Percentiles rank a stretch among this genome's conserved stretches.
phyloP scores from a whole-genome alignment of 2,329 filamentous ascomycete species.

The Lithohypha guttulata region DNA sequence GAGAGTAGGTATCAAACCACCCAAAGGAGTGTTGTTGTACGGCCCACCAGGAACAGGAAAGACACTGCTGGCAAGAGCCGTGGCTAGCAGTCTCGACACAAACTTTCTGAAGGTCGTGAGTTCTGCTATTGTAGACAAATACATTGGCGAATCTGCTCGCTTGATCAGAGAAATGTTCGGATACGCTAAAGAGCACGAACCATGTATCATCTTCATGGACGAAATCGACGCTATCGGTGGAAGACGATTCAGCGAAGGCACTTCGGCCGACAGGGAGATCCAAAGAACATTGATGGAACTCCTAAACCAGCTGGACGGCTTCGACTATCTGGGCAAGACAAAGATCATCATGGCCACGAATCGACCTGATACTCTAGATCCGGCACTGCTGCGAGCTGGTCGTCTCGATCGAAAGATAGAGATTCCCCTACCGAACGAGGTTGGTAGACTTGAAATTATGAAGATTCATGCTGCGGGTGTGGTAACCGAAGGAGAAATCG shows the following conservation, averaged over 20 bases:
- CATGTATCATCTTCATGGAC: slow-evolving; percentile 99
- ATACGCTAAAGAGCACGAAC: slow-evolving; percentile 98
- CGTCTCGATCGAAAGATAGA: slow-evolving; percentile 96
- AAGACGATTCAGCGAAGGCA: slow-evolving; percentile 91
- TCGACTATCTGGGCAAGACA: slow-evolving; percentile 98
- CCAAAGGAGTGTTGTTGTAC: slow-evolving; percentile 92
- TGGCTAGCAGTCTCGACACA: slow-evolving; percentile 91
- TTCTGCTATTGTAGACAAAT: slow-evolving; percentile 98
- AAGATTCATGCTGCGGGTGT: slow-evolving; percentile 92
- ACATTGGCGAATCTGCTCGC: slow-evolving; percentile 95
- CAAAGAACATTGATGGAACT: slow-evolving; percentile 98
- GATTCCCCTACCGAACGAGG: slow-evolving; percentile 93
- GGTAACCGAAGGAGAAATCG: slow-evolving; percentile 83
- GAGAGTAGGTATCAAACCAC: slow-evolving; percentile 95
- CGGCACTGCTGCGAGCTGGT: slow-evolving; percentile 80
- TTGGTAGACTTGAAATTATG: slow-evolving; percentile 87
- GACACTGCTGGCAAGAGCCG: slow-evolving; percentile 84
- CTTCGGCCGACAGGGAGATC: slow-evolving; percentile 93
- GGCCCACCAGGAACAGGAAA: slow-evolving; percentile 95
- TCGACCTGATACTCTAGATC: slow-evolving; percentile 89
- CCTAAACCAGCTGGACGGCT: slow-evolving; percentile 95
- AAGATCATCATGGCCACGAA: slow-evolving; percentile 99
- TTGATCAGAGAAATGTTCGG: slow-evolving; percentile 99
- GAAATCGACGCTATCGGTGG: slow-evolving; percentile 99
- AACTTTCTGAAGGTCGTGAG: slow-evolving; percentile 99